Evolutionary conservation across 2,329 filamentous ascomycete species (phyloP).

Genomic region (Arthrobotrys megalospora): DNA sequence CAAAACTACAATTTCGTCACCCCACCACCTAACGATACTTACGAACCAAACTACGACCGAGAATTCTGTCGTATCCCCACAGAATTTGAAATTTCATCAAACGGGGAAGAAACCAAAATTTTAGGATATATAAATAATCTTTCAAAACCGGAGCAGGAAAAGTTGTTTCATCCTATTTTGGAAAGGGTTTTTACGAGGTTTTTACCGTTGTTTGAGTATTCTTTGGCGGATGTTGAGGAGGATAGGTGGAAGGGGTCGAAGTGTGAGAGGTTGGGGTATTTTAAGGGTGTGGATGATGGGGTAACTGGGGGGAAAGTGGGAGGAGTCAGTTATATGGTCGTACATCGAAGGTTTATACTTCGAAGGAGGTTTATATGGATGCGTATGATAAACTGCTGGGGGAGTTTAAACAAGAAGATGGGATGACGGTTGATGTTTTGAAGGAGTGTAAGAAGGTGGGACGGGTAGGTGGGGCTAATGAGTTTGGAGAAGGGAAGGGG

Average conservation of each 20-base stretch:
- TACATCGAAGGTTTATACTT: background rate
- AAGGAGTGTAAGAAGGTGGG: background rate
- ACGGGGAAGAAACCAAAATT: background rate
- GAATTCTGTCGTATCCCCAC: background rate
- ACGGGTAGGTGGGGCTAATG: too few species aligned
- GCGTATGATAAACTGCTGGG: background rate
- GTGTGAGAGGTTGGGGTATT: background rate
- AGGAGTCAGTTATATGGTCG: too few species aligned
- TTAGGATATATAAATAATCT: slow-evolving; percentile 1
- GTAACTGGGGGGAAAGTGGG: background rate
- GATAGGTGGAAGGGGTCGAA: background rate
- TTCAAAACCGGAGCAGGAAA: background rate
- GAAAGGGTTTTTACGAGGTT: background rate
- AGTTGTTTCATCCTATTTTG: background rate
- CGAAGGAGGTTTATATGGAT: background rate
- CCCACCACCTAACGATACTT: too few species aligned
- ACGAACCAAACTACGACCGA: background rate
- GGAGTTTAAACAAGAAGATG: background rate
- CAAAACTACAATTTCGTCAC: background rate
- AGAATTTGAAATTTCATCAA: background rate
- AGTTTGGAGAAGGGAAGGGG: background rate
- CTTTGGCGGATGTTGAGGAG: background rate
- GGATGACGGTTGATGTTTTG: background rate
- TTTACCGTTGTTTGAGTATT: background rate
- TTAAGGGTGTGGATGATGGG: background rate